A percentile compares a stretch with the other conserved stretches of the same genome.
These are phyloP conservation scores for Fusarium sp. DNA, from an alignment of 2,329 filamentous ascomycete species.

Conservation along the genomic window DNA sequence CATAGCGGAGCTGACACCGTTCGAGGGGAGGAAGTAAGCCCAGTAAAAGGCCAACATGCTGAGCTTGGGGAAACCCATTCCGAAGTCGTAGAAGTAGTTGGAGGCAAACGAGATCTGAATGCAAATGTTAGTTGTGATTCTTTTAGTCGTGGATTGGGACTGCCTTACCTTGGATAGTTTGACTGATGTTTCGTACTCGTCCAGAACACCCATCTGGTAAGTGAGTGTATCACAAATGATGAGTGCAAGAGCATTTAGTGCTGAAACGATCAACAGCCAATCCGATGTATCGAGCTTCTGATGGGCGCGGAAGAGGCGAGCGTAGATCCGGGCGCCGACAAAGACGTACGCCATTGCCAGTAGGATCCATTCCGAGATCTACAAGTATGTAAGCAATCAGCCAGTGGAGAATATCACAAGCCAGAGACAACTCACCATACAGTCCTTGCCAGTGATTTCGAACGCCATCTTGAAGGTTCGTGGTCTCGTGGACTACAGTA, in stretches of 20 bases:
- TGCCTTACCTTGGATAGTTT: slow-evolving; percentile 46
- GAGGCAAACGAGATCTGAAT: slow-evolving; percentile 49
- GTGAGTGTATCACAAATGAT: slow-evolving; percentile 52
- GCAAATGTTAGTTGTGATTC: background rate
- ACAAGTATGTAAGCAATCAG: background rate
- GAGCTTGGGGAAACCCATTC: slow-evolving; percentile 52
- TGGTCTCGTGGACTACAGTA: background rate
- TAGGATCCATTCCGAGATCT: slow-evolving; percentile 52
- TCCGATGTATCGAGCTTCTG: slow-evolving; percentile 48
- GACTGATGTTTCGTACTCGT: slow-evolving; percentile 46
- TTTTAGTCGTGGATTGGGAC: accelerated
- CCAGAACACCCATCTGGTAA: slow-evolving; percentile 48
- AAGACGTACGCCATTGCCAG: slow-evolving; percentile 44
- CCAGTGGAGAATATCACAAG: accelerated
- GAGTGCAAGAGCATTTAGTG: slow-evolving; percentile 47
- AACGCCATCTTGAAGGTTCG: slow-evolving; percentile 27
- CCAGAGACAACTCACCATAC: slow-evolving; percentile 20
- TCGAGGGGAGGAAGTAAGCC: slow-evolving; percentile 46
- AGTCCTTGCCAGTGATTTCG: slow-evolving; percentile 40
- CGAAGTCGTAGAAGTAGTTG: slow-evolving; percentile 53
- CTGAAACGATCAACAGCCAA: slow-evolving; percentile 45
- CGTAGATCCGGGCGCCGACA: slow-evolving; percentile 47
- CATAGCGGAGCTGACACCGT: slow-evolving; percentile 41
- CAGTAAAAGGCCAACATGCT: slow-evolving; percentile 53
- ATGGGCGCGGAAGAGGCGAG: slow-evolving; percentile 47